Base-by-base conservation (phyloP, 768 basidiomycete genomes). In the Mycena pura region DNA sequence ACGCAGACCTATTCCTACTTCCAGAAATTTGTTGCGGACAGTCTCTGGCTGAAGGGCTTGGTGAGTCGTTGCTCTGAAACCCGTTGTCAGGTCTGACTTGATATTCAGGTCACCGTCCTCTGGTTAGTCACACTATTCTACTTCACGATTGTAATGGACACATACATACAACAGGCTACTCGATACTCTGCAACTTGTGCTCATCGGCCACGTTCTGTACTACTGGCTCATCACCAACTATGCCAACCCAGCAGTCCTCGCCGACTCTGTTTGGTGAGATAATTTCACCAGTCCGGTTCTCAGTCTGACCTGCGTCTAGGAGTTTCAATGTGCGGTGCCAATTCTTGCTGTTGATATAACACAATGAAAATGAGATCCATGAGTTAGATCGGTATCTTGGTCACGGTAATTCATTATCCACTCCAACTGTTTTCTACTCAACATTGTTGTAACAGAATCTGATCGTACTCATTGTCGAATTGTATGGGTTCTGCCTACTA, bases 1-100 rank as follows among this genome's bases (percentile, higher is more conserved):
- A 64, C 75, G 24, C 80, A 82, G 65, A 74, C 76, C 6, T 78
- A 72, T 52, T 64, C 74, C 44, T 82, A 78, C 67, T 81, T 74
- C 62, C 75, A 69, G 41, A 69, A 70, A 44, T 70, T 68, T 28
- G 57, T 68, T 7, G 65, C 69, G 6, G 81, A 80, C 57, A 65
- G 50, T 1, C 14, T 54, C 15, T 17, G 45, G 38, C 70, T 81
- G 53, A 78, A 74, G 62, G 13, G 71, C 24, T 41, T 72, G 10
- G 80, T 76, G 46, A 64, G 76, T 63, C 15, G 21, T 15, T 2
- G 27, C 22, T 51, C 24, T 38, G 41, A 19, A 14, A 10, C 10
- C 28, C n/a, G 1, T 1, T 22, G 17, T n/a, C 13, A 22, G 29
- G 28, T 2, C 40, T 54, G n/a, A 56, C 31, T 34, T 19, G 24